Evolutionary conservation across 2,329 filamentous ascomycete species (phyloP), one percentile per base, ranked within the genome.

Genomic region (Hypoxylon sp.): DNA sequence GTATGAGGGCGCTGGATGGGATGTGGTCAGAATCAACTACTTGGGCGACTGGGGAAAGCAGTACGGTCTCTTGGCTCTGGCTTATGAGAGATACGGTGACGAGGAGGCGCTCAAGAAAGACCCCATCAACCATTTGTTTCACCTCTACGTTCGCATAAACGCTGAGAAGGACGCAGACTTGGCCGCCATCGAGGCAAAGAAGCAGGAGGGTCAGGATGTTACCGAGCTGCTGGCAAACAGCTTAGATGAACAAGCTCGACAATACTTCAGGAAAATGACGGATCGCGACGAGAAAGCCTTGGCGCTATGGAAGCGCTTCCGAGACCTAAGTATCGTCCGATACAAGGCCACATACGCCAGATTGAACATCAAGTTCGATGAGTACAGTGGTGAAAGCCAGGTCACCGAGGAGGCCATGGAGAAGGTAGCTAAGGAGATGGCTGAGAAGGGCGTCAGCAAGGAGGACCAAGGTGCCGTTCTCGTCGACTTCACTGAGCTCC

Each of bases 31-130:
- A 16, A 80, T 91, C 75, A 91, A 91, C 71, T 91, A 91, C 65
- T 77, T 91, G 0, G 88, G 88, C 25, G 88, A 91, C 67, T 91
- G 88, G 88, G 88, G 88, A 16, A 89, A 88, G 70, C 86, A 89
- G 64, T 88, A 80, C 36, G 79, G 79, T 51, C 78, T 91, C 6
- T 72, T 91, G 30, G 86, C 85, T 5, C 76, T 88, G 21, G 88
- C 86, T 0, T 91, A 84, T 70, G 73, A 86, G 57, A 80, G 78
- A 56, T 90, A 84, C 60, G 88, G 88, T 2, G 81, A 76, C 34
- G 85, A 90, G 62, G 81, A 86, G 42, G 78, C 80, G 51, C 73
- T 90, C 7, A 69, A 78, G 34, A 75, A 76, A 38, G 86, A 90
- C 62, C 86, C 88, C 1, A 86, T 91, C 59, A 82, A 83, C 48